Percentiles rank a stretch among this genome's conserved stretches.
Evolutionary conservation across 2,329 filamentous ascomycete genomes (phyloP).

Genomic region (Epichloe bromicola): DNA sequence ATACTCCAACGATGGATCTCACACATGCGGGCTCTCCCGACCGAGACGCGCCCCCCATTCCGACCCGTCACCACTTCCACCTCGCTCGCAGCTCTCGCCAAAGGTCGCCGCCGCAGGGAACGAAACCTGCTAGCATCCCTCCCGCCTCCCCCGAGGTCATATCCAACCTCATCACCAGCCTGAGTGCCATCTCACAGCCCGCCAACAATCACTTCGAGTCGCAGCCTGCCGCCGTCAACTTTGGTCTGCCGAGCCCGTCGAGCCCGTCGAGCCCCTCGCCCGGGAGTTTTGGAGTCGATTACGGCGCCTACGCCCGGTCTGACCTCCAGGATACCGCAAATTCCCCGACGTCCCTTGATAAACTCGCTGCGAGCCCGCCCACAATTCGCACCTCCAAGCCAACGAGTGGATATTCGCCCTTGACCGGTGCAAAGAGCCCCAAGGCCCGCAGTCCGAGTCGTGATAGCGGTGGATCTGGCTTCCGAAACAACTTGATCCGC

Average conservation of each 20-base stretch:
- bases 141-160: constrained; percentile 60
- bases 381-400: constrained; percentile 72
- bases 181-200: constrained; percentile 55
- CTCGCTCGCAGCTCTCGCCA: constrained; percentile 5
- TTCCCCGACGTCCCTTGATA: constrained; percentile 37
- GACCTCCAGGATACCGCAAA: constrained; percentile 35
- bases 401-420: constrained; percentile 59
- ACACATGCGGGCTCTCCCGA: not conserved
- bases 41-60: constrained; percentile 20
- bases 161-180: constrained; percentile 54
- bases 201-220: constrained; percentile 58
- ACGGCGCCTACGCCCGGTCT: constrained; percentile 48
- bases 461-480: constrained; percentile 33
- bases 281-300: constrained; percentile 58
- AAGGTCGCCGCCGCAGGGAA: constrained; percentile 7
- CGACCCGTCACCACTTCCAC: constrained; percentile 10
- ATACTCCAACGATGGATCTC: constrained; percentile 13
- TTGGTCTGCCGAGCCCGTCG: constrained; percentile 28
- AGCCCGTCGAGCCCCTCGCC: constrained; percentile 23
- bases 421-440: constrained; percentile 50
- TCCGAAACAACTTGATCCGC: constrained; percentile 49
- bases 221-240: constrained; percentile 28
- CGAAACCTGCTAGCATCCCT: constrained; percentile 12
- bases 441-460: constrained; percentile 33
- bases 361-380: constrained; percentile 51